A percentile compares a stretch with the other conserved stretches of the same genome.
Conservation (phyloP, 1,139 yeast genomes). For the Pichia terricola region DNA sequence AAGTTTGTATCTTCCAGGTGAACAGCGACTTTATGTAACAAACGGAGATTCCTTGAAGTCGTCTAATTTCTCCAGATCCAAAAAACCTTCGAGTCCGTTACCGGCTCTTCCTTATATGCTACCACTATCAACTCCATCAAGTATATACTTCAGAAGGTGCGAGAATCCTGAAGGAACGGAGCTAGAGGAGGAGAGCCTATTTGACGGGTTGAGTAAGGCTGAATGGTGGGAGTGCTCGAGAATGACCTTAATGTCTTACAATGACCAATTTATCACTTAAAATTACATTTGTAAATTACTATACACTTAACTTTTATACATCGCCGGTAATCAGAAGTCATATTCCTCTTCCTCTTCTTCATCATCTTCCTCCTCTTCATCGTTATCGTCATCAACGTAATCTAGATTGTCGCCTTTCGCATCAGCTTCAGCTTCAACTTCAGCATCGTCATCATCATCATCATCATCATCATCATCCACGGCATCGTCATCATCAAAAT, state of each 20-base stretch:
- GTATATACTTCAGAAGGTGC: too few relatives aligned
- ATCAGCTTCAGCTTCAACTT: conserved; percentile 4
- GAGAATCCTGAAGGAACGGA: too few relatives aligned
- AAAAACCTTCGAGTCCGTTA: too few relatives aligned
- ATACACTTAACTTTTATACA: too few relatives aligned
- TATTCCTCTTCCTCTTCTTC: background rate
- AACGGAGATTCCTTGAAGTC: too few relatives aligned
- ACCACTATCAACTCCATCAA: too few relatives aligned
- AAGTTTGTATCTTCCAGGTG: too few relatives aligned
- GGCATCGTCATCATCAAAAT: conserved; percentile 4
- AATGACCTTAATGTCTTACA: conserved; percentile 5
- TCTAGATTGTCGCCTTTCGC: conserved; percentile 7
- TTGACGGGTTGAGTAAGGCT: conserved; percentile 10
- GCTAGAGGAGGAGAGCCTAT: conserved; percentile 2
- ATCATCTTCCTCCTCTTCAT: conserved; percentile 7
- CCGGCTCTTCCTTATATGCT: too few relatives aligned
- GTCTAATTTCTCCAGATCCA: too few relatives aligned
- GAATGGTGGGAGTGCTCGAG: conserved; percentile 11
- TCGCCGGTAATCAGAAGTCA: background rate
- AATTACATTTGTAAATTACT: background rate
- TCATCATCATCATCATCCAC: conserved; percentile 1
- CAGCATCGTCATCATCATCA: conserved; percentile 8
- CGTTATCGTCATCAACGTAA: conserved; percentile 8
- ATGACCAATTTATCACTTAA: background rate
- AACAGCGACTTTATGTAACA: too few relatives aligned